Base-by-base conservation (phyloP, 192 early-diverging fungal species). In the Phlyctochytrium planicorne region DNA sequence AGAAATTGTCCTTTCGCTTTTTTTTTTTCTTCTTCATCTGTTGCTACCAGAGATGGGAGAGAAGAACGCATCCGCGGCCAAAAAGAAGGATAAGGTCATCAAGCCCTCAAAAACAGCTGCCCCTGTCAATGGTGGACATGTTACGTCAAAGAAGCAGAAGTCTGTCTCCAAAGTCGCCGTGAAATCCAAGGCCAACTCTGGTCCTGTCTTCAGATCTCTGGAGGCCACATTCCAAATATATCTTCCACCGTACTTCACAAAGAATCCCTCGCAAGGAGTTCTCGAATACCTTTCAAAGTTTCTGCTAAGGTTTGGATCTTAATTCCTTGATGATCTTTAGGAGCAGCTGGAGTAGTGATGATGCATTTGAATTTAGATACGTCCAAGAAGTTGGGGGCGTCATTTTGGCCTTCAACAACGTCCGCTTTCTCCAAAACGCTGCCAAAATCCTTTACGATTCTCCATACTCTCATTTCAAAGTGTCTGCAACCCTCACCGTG, bases 331-430 rank as follows among this genome's bases (percentile, higher is more conserved):
- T n/a, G n/a, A n/a, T n/a, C n/a, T n/a, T n/a, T 4, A 17, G 3
- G n/a, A 6, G 59, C 59, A 30, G 14, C 4, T 4, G 31, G 59
- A 63, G 35, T 16, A 2, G 47, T 24, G 12, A n/a, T 30, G 32
- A 63, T 40, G 62, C 34, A 35, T 17, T 6, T 57, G 12, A 33
- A 27, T 57, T 27, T 20, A 93, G 90, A 72, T 91, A 91, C 77
- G 84, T 96, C 53, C 88, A 90, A 20, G 90, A 93, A 69, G 81
- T 96, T 2, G 88, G 91, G 60, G 94, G 94, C 36, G 89, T 98
- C 34, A 87, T 95, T 2, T 72, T 98, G 3, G 76, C 90, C 0
- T 96, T 93, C 75, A 82, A 87, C 1, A 83, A 93, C 60, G 77
- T 93, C 36, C 74, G 85, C 55, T 55, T 86, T 0, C 70, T 84